phyloP scores from a whole-genome alignment of 2,329 filamentous ascomycete genomes.

The Claviceps purpurea region DNA sequence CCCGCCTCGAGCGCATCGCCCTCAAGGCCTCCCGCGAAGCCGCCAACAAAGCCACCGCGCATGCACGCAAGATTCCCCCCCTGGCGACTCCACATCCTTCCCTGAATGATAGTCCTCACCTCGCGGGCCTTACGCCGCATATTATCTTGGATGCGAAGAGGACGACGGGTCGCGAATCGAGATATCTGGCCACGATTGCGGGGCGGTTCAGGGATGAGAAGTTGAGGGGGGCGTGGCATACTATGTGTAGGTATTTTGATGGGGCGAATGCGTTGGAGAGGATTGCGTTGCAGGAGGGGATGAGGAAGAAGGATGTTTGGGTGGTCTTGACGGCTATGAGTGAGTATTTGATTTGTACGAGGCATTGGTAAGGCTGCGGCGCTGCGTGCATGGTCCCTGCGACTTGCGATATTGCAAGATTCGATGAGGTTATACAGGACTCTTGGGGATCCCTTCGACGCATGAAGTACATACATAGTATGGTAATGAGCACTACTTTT shows the following conservation, averaged over 20 bases:
- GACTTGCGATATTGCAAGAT: too few relatives aligned
- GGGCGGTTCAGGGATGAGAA: conserved; percentile 41
- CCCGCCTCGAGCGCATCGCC: conserved; percentile 46
- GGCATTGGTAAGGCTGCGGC: conserved; percentile 46
- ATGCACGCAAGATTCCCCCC: conserved; percentile 37
- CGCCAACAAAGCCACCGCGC: conserved; percentile 42
- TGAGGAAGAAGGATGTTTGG: conserved; percentile 76
- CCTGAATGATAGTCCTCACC: conserved; percentile 41
- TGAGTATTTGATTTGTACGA: conserved; percentile 52
- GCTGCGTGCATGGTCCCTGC: too few relatives aligned
- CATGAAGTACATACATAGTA: too few relatives aligned
- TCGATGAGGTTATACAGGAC: too few relatives aligned
- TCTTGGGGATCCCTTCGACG: too few relatives aligned
- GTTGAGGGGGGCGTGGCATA: conserved; percentile 54
- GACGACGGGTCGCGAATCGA: conserved; percentile 63
- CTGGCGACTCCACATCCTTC: conserved; percentile 40
- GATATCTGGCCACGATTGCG: conserved; percentile 52
- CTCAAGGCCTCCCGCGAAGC: conserved; percentile 40
- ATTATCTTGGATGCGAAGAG: conserved; percentile 68
- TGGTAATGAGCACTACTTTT: too few relatives aligned
- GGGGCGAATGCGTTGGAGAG: conserved; percentile 75
- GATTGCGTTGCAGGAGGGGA: conserved; percentile 69
- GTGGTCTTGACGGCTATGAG: conserved; percentile 50
- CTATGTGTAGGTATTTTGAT: conserved; percentile 76
- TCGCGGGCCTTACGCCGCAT: conserved; percentile 45